Evolutionary conservation across 2,329 filamentous ascomycete genomes (phyloP).

Genomic region (Calonectria hongkongensis): DNA sequence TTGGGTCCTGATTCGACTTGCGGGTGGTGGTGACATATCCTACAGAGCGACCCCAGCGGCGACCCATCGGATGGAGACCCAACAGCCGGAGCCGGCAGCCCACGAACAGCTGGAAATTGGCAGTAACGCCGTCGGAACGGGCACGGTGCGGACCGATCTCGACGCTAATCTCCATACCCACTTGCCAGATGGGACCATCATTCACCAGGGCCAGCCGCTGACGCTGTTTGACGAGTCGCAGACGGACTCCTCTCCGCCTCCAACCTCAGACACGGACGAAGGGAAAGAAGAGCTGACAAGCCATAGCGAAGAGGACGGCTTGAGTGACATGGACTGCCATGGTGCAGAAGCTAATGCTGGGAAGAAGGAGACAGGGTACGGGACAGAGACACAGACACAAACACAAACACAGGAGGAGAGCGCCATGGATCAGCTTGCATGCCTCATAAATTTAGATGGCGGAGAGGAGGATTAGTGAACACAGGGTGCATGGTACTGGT

Average conservation of each 20-base stretch:
- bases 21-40: constrained; percentile 51
- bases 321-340: constrained; percentile 3
- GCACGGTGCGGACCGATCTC: constrained; percentile 24
- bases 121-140: constrained; percentile 7
- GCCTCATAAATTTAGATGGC: constrained; percentile 40
- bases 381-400: constrained; percentile 21
- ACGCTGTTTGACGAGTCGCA: constrained; percentile 43
- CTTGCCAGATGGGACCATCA: constrained; percentile 46
- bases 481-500: constrained; percentile 3
- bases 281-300: constrained; percentile 14
- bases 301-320: constrained; percentile 2
- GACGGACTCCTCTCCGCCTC: constrained; percentile 2
- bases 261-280: constrained; percentile 13
- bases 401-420: constrained; percentile 36
- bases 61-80: constrained; percentile 33
- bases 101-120: constrained; percentile 1
- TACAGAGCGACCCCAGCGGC: constrained; percentile 44
- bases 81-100: constrained; percentile 1
- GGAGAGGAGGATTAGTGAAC: constrained; percentile 26
- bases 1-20: constrained; percentile 68
- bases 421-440: constrained; percentile 49
- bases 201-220: constrained; percentile 48
- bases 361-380: neutral
- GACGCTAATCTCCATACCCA: constrained; percentile 38
- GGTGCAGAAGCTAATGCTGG: constrained; percentile 2